phyloP scores from a whole-genome alignment of 768 basidiomycete genomes.

The Clitopilus hobsonii region DNA sequence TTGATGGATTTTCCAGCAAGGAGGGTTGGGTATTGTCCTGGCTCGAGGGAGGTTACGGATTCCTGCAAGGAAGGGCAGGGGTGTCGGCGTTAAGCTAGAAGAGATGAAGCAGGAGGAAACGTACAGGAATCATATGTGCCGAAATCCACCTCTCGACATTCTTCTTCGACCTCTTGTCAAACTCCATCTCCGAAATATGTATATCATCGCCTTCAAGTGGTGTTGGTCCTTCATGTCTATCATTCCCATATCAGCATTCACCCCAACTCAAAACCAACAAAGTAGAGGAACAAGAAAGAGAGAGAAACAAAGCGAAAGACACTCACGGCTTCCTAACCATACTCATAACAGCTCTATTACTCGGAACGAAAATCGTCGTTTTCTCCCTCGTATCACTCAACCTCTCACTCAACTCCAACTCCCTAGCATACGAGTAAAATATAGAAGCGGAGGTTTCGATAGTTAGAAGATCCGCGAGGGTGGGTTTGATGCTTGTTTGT shows the following conservation, averaged over 20 bases:
- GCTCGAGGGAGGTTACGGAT: slow-evolving; percentile 42
- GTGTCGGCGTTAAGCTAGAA: background rate
- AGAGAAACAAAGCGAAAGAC: too few relatives aligned
- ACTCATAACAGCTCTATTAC: slow-evolving; percentile 85
- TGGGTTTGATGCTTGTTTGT: slow-evolving; percentile 41
- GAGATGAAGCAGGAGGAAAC: slow-evolving; percentile 4
- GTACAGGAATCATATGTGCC: slow-evolving; percentile 79
- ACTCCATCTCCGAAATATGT: slow-evolving; percentile 63
- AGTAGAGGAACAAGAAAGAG: background rate
- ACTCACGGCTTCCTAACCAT: slow-evolving; percentile 79
- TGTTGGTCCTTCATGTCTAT: slow-evolving; percentile 57
- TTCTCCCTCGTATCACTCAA: slow-evolving; percentile 34
- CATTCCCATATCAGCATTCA: background rate
- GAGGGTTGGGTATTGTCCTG: slow-evolving; percentile 51
- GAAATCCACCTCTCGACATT: slow-evolving; percentile 81
- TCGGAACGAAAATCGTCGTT: slow-evolving; percentile 72
- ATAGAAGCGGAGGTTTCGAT: slow-evolving; percentile 73
- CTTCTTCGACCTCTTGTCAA: slow-evolving; percentile 49
- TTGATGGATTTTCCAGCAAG: slow-evolving; percentile 53
- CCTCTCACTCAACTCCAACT: slow-evolving; percentile 52
- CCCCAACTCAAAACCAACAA: background rate
- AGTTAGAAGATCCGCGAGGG: slow-evolving; percentile 72
- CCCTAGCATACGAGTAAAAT: slow-evolving; percentile 80
- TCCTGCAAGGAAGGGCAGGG: slow-evolving; percentile 23
- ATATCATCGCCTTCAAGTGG: slow-evolving; percentile 33